These are phyloP conservation scores for Rhizopogon rudus DNA, from an alignment of 768 basidiomycete genomes.

Conservation along the genomic window DNA sequence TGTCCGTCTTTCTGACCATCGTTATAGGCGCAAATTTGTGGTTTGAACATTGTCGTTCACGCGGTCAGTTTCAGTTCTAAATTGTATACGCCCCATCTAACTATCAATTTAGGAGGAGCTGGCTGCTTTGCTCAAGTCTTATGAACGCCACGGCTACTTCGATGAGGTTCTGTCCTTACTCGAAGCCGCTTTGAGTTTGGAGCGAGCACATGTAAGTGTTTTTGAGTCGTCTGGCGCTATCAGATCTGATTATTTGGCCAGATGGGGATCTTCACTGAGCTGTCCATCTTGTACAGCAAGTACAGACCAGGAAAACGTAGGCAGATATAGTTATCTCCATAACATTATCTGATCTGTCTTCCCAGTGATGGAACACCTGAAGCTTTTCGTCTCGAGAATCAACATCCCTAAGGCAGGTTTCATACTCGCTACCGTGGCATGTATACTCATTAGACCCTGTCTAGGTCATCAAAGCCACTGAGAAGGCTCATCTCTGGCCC, in stretches of 20 bases:
- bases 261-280: slow-evolving; percentile 98
- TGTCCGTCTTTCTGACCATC: slow-evolving; percentile 5
- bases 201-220: slow-evolving; percentile 78
- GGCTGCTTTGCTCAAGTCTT: slow-evolving; percentile 65
- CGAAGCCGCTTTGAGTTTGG: slow-evolving; percentile 93
- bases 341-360: slow-evolving; percentile 7
- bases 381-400: slow-evolving; percentile 91
- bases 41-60: slow-evolving; percentile 96
- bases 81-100: slow-evolving; percentile 2
- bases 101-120: slow-evolving; percentile 62
- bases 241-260: slow-evolving; percentile 21
- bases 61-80: slow-evolving; percentile 36
- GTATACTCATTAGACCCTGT: slow-evolving; percentile 1
- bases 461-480: slow-evolving; percentile 89
- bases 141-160: slow-evolving; percentile 90
- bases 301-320: slow-evolving; percentile 88
- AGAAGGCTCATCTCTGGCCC: slow-evolving; percentile 96
- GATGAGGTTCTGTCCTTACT: slow-evolving; percentile 89
- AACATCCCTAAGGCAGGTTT: slow-evolving; percentile 86
- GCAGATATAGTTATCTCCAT: slow-evolving; percentile 17
- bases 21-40: slow-evolving; percentile 90
- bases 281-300: slow-evolving; percentile 90
- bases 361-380: slow-evolving; percentile 97
- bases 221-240: neutral
- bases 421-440: neutral